Conservation (phyloP, 1,284 basidiomycete species). For the Coniferiporia weirii region DNA sequence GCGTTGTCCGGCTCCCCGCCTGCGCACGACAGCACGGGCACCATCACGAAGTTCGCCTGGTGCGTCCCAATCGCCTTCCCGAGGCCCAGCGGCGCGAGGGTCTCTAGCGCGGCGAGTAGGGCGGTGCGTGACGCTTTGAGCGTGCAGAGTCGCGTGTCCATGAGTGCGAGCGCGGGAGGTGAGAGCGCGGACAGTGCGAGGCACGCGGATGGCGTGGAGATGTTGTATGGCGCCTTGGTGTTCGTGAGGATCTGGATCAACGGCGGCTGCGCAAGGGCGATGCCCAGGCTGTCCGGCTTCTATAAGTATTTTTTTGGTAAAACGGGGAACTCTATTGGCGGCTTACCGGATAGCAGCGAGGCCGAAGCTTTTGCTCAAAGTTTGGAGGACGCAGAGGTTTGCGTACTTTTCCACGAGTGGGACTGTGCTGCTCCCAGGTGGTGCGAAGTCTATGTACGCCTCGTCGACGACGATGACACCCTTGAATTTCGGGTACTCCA, state of each 20-base stretch:
- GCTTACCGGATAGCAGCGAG: conserved; percentile 88
- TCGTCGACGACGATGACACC: conserved; percentile 95
- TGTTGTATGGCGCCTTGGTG: conserved; percentile 97
- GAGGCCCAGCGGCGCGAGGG: conserved; percentile 50
- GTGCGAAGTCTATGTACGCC: conserved; percentile 95
- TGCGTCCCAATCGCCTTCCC: conserved; percentile 76
- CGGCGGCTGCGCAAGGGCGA: conserved; percentile 85
- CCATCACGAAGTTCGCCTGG: conserved; percentile 90
- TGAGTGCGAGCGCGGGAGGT: conserved; percentile 53
- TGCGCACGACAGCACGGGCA: conserved; percentile 63
- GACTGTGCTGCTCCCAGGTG: conserved; percentile 58
- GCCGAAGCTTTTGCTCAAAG: conserved; percentile 94
- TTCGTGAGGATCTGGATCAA: conserved; percentile 91
- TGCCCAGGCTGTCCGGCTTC: conserved; percentile 60
- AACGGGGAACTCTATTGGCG: not conserved
- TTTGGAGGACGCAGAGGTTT: conserved; percentile 93
- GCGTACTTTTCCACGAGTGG: conserved; percentile 75
- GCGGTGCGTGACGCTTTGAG: conserved; percentile 56
- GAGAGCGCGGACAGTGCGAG: conserved; percentile 81
- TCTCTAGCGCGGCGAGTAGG: conserved; percentile 48
- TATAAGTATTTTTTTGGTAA: not conserved
- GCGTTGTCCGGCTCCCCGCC: conserved; percentile 57
- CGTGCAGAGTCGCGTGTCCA: conserved; percentile 61
- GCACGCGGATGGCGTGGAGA: conserved; percentile 85
- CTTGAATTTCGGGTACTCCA: conserved; percentile 80